These are phyloP conservation scores for Trametes elegans DNA, from an alignment of 768 basidiomycete genomes.

Conservation along the genomic window DNA sequence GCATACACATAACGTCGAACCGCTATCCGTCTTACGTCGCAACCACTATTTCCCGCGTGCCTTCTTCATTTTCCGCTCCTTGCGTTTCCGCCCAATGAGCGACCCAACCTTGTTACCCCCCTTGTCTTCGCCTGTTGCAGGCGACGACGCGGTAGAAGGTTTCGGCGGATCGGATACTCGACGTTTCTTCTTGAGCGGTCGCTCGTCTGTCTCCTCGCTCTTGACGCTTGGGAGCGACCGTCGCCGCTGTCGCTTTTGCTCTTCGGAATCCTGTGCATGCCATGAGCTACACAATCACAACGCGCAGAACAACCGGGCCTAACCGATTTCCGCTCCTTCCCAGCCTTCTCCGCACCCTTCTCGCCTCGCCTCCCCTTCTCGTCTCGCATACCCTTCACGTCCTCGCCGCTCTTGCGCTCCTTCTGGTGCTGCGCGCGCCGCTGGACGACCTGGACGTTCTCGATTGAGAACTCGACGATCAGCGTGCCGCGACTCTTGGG, in stretches of 20 bases:
- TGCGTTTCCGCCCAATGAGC: slow-evolving; percentile 79
- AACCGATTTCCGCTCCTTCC: slow-evolving; percentile 4
- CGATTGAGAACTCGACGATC: slow-evolving; percentile 95
- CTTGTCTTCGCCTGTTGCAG: slow-evolving; percentile 19
- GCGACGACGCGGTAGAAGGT: neutral
- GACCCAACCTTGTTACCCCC: slow-evolving; percentile 54
- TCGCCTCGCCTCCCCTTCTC: neutral
- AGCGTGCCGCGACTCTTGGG: slow-evolving; percentile 50
- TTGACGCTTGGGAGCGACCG: slow-evolving; percentile 21
- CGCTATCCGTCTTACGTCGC: no score
- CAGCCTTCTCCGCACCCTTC: neutral
- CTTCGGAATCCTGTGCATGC: slow-evolving; percentile 3
- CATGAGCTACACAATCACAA: neutral
- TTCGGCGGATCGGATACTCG: slow-evolving; percentile 28
- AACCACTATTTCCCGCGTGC: slow-evolving; percentile 11
- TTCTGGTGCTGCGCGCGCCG: slow-evolving; percentile 55
- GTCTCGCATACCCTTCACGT: neutral
- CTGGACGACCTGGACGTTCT: slow-evolving; percentile 89
- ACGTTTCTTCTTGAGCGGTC: slow-evolving; percentile 44
- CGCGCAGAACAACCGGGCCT: neutral
- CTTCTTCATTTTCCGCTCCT: slow-evolving; percentile 50
- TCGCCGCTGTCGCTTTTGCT: slow-evolving; percentile 15
- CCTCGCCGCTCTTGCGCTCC: neutral
- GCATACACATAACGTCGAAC: no score
- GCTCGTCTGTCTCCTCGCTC: slow-evolving; percentile 34